Evolutionary conservation across 257 asterid genomes (phyloP).

Genomic region (Hygrophila difformis): DNA sequence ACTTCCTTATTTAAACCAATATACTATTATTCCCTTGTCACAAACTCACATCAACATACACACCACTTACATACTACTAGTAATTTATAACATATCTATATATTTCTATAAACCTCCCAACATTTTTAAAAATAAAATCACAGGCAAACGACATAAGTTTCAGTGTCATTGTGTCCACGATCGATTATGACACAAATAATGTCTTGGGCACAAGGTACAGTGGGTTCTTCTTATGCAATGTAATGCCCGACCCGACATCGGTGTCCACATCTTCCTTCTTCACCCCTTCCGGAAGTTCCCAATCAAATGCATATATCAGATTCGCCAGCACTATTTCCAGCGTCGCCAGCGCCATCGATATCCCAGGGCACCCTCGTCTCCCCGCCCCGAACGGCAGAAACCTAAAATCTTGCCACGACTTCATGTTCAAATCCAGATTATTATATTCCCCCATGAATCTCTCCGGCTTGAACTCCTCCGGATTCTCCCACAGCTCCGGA

Average conservation of each 20-base stretch:
- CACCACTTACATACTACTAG: no score
- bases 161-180: no score
- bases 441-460: constrained; percentile 14
- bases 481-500: constrained; percentile 22
- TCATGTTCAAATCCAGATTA: background rate
- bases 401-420: constrained; percentile 13
- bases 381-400: constrained; percentile 27
- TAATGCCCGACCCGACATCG: constrained; percentile 8
- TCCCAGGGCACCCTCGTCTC: constrained; percentile 28
- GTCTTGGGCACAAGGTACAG: constrained; percentile 17
- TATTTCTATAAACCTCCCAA: no score
- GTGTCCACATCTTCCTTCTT: constrained; percentile 20
- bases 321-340: constrained; percentile 22
- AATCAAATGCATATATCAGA: constrained; percentile 21
- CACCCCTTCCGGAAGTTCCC: constrained; percentile 18
- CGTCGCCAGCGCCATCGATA: constrained; percentile 16
- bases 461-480: constrained; percentile 25
- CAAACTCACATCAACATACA: no score
- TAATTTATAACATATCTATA: no score
- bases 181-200: no score
- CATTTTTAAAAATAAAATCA: no score
- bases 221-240: constrained; percentile 18
- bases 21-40: no score
- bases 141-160: no score
- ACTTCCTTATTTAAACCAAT: no score